A percentile compares a stretch with the other conserved stretches of the same genome.
phyloP scores from a whole-genome alignment of 2,329 filamentous ascomycete genomes.

The Phialophora macrospora region DNA sequence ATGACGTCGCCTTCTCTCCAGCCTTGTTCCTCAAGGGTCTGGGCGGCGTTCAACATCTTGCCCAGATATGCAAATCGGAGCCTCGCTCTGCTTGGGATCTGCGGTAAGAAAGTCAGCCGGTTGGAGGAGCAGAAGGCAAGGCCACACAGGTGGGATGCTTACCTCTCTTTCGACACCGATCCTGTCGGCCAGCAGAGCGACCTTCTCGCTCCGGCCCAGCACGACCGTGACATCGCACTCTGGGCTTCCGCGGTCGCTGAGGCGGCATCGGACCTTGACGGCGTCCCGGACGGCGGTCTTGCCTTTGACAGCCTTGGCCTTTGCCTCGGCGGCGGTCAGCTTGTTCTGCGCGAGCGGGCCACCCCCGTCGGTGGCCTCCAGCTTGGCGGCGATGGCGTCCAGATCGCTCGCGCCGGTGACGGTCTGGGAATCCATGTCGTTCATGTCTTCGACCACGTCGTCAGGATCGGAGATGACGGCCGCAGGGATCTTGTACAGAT shows the following conservation, averaged over 20 bases:
- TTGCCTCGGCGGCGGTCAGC: conserved; percentile 42
- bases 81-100: conserved; percentile 64
- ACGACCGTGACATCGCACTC: conserved; percentile 61
- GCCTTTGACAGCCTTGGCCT: conserved; percentile 62
- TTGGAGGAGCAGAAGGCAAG: background rate
- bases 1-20: conserved; percentile 77
- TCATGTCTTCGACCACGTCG: conserved; percentile 54
- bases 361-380: conserved; percentile 41
- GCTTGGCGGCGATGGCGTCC: conserved; percentile 30
- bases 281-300: conserved; percentile 61
- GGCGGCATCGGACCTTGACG: conserved; percentile 63
- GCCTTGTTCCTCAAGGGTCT: conserved; percentile 69
- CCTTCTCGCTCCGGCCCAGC: conserved; percentile 65
- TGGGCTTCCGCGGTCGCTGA: conserved; percentile 68
- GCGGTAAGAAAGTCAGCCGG: conserved; percentile 17
- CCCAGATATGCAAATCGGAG: conserved; percentile 81
- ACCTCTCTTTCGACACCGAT: conserved; percentile 60
- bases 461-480: conserved; percentile 71
- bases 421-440: conserved; percentile 47
- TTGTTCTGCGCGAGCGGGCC: conserved; percentile 34
- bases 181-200: conserved; percentile 66
- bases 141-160: conserved; percentile 9
- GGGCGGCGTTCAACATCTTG: conserved; percentile 72
- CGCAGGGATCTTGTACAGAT: conserved; percentile 70
- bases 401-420: conserved; percentile 44